phyloP scores from a whole-genome alignment of 164 flowering plant genomes.

The Platanus orientalis region DNA sequence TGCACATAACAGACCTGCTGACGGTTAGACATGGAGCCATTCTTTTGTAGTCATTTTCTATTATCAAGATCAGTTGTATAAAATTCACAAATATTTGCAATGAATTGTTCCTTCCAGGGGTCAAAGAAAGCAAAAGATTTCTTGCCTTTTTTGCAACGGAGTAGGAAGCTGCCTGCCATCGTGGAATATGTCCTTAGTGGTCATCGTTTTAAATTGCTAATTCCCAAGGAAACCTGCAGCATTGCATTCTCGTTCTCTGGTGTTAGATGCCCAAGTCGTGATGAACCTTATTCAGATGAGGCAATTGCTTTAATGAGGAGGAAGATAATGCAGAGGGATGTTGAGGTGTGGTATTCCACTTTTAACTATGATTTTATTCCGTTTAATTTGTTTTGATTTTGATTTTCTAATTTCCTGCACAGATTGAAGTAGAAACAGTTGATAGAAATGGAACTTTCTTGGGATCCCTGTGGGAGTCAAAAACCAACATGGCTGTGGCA shows the following conservation, averaged over 20 bases:
- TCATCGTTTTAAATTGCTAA: slow-evolving; percentile 86
- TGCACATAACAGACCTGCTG: slow-evolving; percentile 76
- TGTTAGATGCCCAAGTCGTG: slow-evolving; percentile 95
- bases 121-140: slow-evolving; percentile 89
- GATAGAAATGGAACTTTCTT: slow-evolving; percentile 98
- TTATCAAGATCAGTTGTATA: not conserved
- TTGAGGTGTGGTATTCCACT: slow-evolving; percentile 57
- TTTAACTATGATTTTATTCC: not conserved
- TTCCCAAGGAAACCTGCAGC: slow-evolving; percentile 96
- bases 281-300: slow-evolving; percentile 86
- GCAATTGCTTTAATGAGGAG: slow-evolving; percentile 96
- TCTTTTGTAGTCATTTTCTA: not conserved
- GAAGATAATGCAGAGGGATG: slow-evolving; percentile 95
- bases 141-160: slow-evolving; percentile 80
- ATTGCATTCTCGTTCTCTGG: slow-evolving; percentile 95
- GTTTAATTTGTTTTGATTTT: not conserved
- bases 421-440: slow-evolving; percentile 96
- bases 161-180: slow-evolving; percentile 72
- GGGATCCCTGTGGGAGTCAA: slow-evolving; percentile 94
- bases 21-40: slow-evolving; percentile 39
- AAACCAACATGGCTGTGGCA: slow-evolving; percentile 55
- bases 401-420: slow-evolving; percentile 5
- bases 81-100: not conserved
- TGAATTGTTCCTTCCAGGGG: slow-evolving; percentile 32
- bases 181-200: slow-evolving; percentile 99